A percentile compares a stretch with the other conserved stretches of the same genome.
phyloP scores from a whole-genome alignment of 2,329 filamentous ascomycete species.

The Arthroderma uncinatum region DNA sequence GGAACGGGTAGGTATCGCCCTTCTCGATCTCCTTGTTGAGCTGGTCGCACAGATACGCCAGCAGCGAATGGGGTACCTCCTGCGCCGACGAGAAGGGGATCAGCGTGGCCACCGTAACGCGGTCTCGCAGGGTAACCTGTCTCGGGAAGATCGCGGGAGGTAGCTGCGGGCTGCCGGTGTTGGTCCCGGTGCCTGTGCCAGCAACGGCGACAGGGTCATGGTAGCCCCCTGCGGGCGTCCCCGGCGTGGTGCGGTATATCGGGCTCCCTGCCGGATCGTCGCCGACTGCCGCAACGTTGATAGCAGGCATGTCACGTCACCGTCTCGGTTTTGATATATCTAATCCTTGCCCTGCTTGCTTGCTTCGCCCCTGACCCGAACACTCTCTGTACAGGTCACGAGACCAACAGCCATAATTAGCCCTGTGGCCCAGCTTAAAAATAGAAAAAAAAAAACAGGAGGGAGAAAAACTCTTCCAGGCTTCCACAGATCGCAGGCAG shows the following conservation, averaged over 20 bases:
- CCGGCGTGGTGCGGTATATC: slow-evolving; percentile 48
- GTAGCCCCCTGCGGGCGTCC: not conserved
- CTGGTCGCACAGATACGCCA: slow-evolving; percentile 69
- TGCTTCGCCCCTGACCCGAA: slow-evolving; percentile 14
- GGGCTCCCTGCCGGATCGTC: slow-evolving; percentile 56
- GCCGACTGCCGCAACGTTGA: slow-evolving; percentile 45
- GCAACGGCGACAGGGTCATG: not conserved
- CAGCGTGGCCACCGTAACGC: slow-evolving; percentile 71
- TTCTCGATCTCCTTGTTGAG: slow-evolving; percentile 84
- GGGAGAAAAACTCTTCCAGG: not conserved
- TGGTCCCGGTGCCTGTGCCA: not conserved
- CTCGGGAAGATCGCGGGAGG: slow-evolving; percentile 59
- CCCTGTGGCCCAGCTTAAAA: not conserved
- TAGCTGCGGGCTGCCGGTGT: slow-evolving; percentile 43
- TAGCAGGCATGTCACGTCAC: slow-evolving; percentile 52
- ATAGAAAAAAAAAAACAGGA: not conserved
- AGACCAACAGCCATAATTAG: slow-evolving; percentile 15
- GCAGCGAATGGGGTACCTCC: slow-evolving; percentile 63
- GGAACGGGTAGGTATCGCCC: slow-evolving; percentile 86
- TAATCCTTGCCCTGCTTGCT: not conserved
- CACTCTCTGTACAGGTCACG: slow-evolving; percentile 12
- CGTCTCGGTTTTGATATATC: not conserved
- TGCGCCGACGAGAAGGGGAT: slow-evolving; percentile 68
- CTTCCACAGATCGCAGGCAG: not conserved
- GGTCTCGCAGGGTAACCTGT: slow-evolving; percentile 71